phyloP scores from a whole-genome alignment of 2,329 filamentous ascomycete genomes.

The Aspergillus quadrilineatus region DNA sequence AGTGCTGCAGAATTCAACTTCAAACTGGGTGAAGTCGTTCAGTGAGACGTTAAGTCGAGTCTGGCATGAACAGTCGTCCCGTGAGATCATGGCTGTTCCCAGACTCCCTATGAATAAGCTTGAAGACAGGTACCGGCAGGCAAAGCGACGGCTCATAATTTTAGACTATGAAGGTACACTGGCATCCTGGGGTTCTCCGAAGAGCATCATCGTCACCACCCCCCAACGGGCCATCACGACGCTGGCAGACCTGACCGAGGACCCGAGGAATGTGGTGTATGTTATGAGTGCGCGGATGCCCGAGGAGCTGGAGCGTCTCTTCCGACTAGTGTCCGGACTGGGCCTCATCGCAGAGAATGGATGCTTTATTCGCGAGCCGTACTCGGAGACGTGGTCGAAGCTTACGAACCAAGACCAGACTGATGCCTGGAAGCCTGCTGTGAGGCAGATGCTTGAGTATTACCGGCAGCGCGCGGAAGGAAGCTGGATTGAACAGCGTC shows the following conservation, averaged over 20 bases:
- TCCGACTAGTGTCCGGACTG: slow-evolving; percentile 76
- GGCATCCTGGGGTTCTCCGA: slow-evolving; percentile 80
- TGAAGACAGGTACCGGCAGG: slow-evolving; percentile 63
- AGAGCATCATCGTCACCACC: slow-evolving; percentile 79
- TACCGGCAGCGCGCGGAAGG: slow-evolving; percentile 88
- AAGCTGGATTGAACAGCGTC: slow-evolving; percentile 84
- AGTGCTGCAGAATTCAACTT: slow-evolving; percentile 78
- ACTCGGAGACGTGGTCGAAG: slow-evolving; percentile 69
- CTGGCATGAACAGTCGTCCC: slow-evolving; percentile 79
- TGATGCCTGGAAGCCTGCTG: slow-evolving; percentile 76
- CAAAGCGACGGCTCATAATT: slow-evolving; percentile 74
- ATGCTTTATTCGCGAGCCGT: slow-evolving; percentile 77
- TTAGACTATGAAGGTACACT: slow-evolving; percentile 93
- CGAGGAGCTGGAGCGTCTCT: slow-evolving; percentile 82
- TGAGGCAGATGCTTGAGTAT: slow-evolving; percentile 80
- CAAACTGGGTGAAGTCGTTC: slow-evolving; percentile 81
- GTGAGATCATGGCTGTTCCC: slow-evolving; percentile 82
- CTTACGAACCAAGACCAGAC: slow-evolving; percentile 72
- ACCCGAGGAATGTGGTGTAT: slow-evolving; percentile 81
- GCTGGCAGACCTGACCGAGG: slow-evolving; percentile 75
- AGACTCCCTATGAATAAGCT: slow-evolving; percentile 71
- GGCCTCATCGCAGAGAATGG: slow-evolving; percentile 94
- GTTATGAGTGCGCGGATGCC: slow-evolving; percentile 89
- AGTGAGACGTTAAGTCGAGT: slow-evolving; percentile 68
- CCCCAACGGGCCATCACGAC: slow-evolving; percentile 82